Evolutionary conservation across 352 stramenopile species (phyloP), one percentile per base, ranked within the genome.

Genomic region (Globisporangium sylvaticum): DNA sequence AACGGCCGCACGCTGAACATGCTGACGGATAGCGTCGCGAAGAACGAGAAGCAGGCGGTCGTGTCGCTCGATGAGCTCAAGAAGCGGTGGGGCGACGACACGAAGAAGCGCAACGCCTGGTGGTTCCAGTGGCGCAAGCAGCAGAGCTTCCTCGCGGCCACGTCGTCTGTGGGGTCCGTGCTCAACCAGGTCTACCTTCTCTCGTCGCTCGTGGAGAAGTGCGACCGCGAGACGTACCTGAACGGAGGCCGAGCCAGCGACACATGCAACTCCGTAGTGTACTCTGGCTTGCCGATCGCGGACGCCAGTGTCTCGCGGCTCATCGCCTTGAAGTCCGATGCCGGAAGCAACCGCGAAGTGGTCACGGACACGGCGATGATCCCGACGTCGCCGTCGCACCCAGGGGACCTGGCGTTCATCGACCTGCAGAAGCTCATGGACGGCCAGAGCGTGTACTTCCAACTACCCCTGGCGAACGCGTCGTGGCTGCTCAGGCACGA

Each of bases 401-500:
- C 52, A 25, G 52, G 52, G 6, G 52, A 58, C 15, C 52, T 58
- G 52, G 52, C 24, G 25, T 58, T 58, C 52, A 58, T 37, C 52
- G 52, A 58, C 20, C 12, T 58, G 24, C 52, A 58, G 24, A 58
- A 58, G 24, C 52, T 58, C 52, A 58, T 58, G 52, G 52, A 37
- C 52, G 14, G 24, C 14, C 52, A 58, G 52, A 58, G 25, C 5
- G 52, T 58, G 52, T 32, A 24, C 25, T 58, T 58, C 15, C 52
- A 34, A 25, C 25, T 58, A 25, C 52, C 52, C 1, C 3, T 14
- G 5, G 20, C 18, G 15, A 58, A 58, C 52, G 52, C 52, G 25
- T 58, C 24, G 10, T 58, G 52, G 52, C 52, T 58, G 24, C 52
- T 58, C 5, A 34, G n/a, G 52, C 7, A 58, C 25, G 4, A 58